Conservation (phyloP, 306 rosid genomes). For the Castanea crenata region DNA sequence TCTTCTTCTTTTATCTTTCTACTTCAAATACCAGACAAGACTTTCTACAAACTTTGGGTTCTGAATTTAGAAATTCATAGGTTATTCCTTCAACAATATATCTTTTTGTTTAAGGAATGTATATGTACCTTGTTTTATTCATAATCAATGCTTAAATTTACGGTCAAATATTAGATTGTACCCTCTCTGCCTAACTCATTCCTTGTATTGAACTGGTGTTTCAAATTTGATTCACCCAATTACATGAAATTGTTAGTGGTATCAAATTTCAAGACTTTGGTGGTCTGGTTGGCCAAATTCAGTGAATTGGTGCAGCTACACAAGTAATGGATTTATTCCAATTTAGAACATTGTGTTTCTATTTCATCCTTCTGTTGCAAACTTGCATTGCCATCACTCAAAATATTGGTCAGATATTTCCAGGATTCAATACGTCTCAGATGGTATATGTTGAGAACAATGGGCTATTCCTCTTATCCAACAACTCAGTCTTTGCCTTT, state of each 20-base stretch:
- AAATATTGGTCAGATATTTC: constrained; percentile 16
- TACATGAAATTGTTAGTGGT: not conserved
- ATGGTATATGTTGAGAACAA: constrained; percentile 1
- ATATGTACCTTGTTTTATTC: too few species aligned
- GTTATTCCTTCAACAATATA: not conserved
- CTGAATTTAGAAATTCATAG: not conserved
- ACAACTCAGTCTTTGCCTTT: constrained; percentile 25
- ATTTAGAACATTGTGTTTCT: constrained; percentile 5
- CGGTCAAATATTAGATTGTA: too few species aligned
- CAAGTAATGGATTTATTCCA: not conserved
- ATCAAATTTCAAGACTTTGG: too few species aligned
- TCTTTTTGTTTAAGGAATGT: too few species aligned
- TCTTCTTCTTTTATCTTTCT: not conserved
- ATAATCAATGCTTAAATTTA: too few species aligned
- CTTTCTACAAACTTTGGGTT: not conserved
- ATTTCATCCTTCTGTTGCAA: constrained; percentile 3
- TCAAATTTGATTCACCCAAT: not conserved
- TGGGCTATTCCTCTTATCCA: constrained; percentile 31
- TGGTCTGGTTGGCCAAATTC: not conserved
- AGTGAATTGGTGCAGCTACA: not conserved
- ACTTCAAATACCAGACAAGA: not conserved
- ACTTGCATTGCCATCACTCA: constrained; percentile 23
- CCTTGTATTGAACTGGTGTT: not conserved
- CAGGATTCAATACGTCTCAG: constrained; percentile 37
- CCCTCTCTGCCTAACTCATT: not conserved